Base-by-base conservation (phyloP, 1,139 yeast genomes). In the Pichia sp. region DNA sequence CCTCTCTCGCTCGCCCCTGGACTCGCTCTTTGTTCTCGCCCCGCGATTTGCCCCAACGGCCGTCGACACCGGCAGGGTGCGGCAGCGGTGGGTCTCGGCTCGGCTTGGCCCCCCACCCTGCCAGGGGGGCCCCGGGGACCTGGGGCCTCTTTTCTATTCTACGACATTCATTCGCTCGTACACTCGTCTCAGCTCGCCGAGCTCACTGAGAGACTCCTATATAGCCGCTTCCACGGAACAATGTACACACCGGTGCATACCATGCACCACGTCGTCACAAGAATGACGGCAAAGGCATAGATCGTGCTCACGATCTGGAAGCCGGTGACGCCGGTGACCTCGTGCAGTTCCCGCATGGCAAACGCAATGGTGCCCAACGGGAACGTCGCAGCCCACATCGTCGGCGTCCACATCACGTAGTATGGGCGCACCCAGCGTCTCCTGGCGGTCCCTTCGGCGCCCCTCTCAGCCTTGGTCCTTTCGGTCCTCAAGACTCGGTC, bases 341-440 rank as follows among this genome's bases (percentile, higher is more conserved):
- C 62, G 43, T 75, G 80, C 31, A 89, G 66, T 61, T 80, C 79
- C 23, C 74, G 68, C 61, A 82, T 78, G 2, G 89, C 81, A 23
- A 87, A 69, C 0, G 85, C 75, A 85, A 87, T 84, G 0, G 97
- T 89, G 2, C 96, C 97, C 62, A 89, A 66, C 1, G 97, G 97
- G 83, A 90, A 90, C 59, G 96, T 87, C 76, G 87, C 81, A 34
- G 90, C 83, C 96, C 96, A 90, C 79, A 86, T 88, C 0, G 84
- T 81, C 60, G 79, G 78, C 56, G 78, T 75, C 73, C 83, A 88
- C 26, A 40, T 29, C 6, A 53, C 52, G 47, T 11, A 41, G n/a
- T 34, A 36, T n/a, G 41, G 16, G 36, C 36, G 13, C 36, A 10
- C 13, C 13, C 13, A 8, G 36, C 36, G 13, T 8, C 13, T 10